Evolutionary conservation across 768 basidiomycete species (phyloP), one percentile per base, ranked within the genome.

Genomic region (Trametes gibbosa): DNA sequence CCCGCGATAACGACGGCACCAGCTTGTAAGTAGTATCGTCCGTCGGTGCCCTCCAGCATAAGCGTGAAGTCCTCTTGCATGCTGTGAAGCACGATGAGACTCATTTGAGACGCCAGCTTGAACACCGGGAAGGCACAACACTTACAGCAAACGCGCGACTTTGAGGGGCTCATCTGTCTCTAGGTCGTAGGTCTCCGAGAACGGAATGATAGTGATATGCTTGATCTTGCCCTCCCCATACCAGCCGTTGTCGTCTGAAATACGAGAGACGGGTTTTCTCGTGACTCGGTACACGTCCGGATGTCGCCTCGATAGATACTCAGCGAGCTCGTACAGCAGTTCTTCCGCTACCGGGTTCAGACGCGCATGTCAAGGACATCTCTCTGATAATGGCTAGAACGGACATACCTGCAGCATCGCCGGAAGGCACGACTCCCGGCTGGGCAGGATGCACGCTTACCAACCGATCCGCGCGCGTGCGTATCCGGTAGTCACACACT

Each of bases 11-110:
- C 80, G 63, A 90, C 84, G 0, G 83, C 84, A 8, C 89, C 90
- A 41, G 83, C 86, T 68, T 89, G 89, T 64, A 92, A 84, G 68
- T 89, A 86, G 63, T 89, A 87, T 59, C 77, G 76, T 41, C 89
- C 87, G 56, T 92, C 86, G 21, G 75, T 69, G 51, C 86, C 65
- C 50, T 66, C 63, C 17, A 64, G 16, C 61, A 66, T 58, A 12
- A 66, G 59, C 19, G 58, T 47, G 32, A 64, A 61, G 50, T 67
- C 66, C 37, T 67, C 67, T 50, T 68, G 67, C 0, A 65, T 58
- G 7, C 67, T 68, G 39, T 21, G 19, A 37, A 9, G 21, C 12
- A 45, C 43, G 9, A 24, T 24, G 21, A 45, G 23, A 12, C n/a
- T 43, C 40, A 3, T n/a, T 19, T 5, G 8, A 5, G 42, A 5